A percentile compares a stretch with the other conserved stretches of the same genome.
phyloP scores from a whole-genome alignment of 176 grass and related monocot species.

The Thinopyrum elongatum region DNA sequence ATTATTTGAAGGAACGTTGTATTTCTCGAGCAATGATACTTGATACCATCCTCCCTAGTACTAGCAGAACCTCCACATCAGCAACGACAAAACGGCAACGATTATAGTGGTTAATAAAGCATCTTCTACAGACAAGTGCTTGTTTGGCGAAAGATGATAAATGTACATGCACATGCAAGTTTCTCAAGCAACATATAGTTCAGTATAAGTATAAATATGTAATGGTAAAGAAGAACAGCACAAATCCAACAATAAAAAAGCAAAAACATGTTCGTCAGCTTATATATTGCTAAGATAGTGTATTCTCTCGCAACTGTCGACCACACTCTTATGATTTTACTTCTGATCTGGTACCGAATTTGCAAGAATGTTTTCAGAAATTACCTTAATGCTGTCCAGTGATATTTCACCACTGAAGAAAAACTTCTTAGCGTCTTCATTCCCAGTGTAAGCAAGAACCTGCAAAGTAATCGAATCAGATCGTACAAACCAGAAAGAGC shows the following conservation, averaged over 20 bases:
- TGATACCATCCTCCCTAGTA: neutral
- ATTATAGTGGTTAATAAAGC: neutral
- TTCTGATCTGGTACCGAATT: neutral
- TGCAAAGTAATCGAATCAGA: constrained; percentile 24
- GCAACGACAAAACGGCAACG: neutral
- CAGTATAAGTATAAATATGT: too few relatives aligned
- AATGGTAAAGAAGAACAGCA: neutral
- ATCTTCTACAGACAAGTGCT: too few relatives aligned
- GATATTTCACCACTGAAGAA: constrained; percentile 65
- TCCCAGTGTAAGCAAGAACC: constrained; percentile 93
- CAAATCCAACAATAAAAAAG: neutral
- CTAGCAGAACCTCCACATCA: constrained; percentile 9
- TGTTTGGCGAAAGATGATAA: neutral
- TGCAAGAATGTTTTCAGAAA: neutral
- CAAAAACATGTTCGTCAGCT: neutral
- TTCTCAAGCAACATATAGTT: neutral
- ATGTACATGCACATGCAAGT: neutral
- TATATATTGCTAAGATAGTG: neutral
- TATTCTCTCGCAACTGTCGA: neutral
- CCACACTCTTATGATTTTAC: neutral
- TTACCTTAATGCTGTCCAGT: constrained; percentile 65
- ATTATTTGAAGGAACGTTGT: neutral
- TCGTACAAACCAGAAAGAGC: neutral
- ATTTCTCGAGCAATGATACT: neutral
- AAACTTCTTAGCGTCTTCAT: constrained; percentile 88